phyloP scores from a whole-genome alignment of 2,329 filamentous ascomycete species.

The Pseudogymnoascus verrucosus region DNA sequence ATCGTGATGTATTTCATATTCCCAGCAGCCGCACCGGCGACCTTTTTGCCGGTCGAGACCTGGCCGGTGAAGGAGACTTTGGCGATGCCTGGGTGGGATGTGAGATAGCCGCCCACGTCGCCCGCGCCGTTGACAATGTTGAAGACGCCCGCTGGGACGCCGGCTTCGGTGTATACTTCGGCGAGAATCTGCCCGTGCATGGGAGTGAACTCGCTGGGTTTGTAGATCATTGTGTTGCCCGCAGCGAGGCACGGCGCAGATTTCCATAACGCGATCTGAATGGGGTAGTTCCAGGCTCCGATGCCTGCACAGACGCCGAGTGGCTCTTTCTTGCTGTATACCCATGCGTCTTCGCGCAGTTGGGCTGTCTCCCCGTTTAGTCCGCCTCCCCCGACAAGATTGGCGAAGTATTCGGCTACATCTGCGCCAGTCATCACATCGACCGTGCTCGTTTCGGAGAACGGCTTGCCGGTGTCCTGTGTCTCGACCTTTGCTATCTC shows the following conservation, averaged over 20 bases:
- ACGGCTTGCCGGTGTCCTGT: slow-evolving; percentile 79
- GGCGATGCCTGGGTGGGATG: slow-evolving; percentile 61
- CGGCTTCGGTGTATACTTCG: slow-evolving; percentile 68
- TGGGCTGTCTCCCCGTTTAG: slow-evolving; percentile 73
- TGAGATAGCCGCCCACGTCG: slow-evolving; percentile 67
- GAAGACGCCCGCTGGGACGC: slow-evolving; percentile 74
- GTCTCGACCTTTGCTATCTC: slow-evolving; percentile 73
- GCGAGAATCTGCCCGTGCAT: slow-evolving; percentile 73
- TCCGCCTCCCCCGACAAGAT: slow-evolving; percentile 67
- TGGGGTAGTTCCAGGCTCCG: slow-evolving; percentile 87
- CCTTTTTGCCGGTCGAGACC: slow-evolving; percentile 73
- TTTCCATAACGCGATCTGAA: slow-evolving; percentile 88
- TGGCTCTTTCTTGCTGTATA: slow-evolving; percentile 75
- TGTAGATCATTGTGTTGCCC: slow-evolving; percentile 86
- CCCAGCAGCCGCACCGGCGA: slow-evolving; percentile 65
- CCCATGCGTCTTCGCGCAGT: slow-evolving; percentile 67
- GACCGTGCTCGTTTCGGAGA: slow-evolving; percentile 74
- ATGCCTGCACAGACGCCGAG: slow-evolving; percentile 81
- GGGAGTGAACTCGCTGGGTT: slow-evolving; percentile 80
- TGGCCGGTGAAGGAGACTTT: slow-evolving; percentile 91
- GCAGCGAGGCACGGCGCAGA: slow-evolving; percentile 77
- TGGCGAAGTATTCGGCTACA: slow-evolving; percentile 80
- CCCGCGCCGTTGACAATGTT: slow-evolving; percentile 79
- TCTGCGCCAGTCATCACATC: slow-evolving; percentile 79
- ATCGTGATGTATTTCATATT: slow-evolving; percentile 88